These are phyloP conservation scores for Thermochaetoides dissita DNA, from an alignment of 2,329 filamentous ascomycete species.

Conservation along the genomic window DNA sequence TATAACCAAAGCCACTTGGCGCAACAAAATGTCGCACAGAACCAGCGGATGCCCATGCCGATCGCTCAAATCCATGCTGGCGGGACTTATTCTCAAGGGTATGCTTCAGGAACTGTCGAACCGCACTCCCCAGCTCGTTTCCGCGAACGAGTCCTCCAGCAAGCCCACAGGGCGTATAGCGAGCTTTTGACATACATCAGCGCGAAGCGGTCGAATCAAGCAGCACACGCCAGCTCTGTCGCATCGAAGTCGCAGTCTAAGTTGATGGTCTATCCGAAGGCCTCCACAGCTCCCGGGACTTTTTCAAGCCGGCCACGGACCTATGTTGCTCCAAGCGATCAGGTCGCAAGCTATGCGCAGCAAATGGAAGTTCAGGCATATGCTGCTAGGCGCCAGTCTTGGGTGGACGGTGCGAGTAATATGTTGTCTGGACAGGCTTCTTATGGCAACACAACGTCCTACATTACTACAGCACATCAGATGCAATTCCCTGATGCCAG, in stretches of 20 bases:
- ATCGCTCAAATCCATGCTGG: no score
- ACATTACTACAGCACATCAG: no score
- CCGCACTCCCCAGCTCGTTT: slow-evolving; percentile 28
- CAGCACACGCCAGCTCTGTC: no score
- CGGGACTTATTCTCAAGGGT: no score
- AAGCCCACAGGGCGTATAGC: slow-evolving; percentile 60
- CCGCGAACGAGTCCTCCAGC: slow-evolving; percentile 53
- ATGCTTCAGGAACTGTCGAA: no score
- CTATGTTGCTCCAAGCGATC: slow-evolving; percentile 3
- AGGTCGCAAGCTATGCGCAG: slow-evolving; percentile 9
- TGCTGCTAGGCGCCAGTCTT: not conserved
- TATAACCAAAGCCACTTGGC: slow-evolving; percentile 13
- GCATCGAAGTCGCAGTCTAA: slow-evolving; percentile 23
- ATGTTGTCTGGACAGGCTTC: slow-evolving; percentile 1
- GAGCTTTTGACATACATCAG: slow-evolving; percentile 42
- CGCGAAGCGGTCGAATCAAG: slow-evolving; percentile 34
- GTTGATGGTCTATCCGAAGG: slow-evolving; percentile 42
- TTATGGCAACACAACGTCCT: not conserved
- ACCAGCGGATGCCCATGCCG: no score
- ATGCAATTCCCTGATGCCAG: not conserved
- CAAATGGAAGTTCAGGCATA: slow-evolving; percentile 14
- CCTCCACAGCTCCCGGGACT: slow-evolving; percentile 23
- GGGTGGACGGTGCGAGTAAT: no score
- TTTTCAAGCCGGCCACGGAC: slow-evolving; percentile 5
- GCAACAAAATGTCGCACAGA: slow-evolving; percentile 9